phyloP scores from a whole-genome alignment of 768 basidiomycete species.

The Rhodotorula diobovata region DNA sequence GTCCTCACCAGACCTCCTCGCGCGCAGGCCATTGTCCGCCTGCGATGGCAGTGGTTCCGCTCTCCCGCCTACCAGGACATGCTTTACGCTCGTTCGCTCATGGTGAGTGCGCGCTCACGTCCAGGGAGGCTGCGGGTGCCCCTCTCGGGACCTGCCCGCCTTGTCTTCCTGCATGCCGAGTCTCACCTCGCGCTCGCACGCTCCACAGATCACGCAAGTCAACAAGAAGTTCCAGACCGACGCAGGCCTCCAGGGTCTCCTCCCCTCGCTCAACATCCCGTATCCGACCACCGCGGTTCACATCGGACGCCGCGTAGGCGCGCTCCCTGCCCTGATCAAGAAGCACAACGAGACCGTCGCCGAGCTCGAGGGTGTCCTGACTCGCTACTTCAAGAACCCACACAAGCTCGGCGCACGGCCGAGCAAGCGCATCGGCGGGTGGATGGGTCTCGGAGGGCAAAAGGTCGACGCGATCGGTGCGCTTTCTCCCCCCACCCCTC shows the following conservation, averaged over 20 bases:
- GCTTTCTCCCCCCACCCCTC: neutral
- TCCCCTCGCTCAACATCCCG: constrained; percentile 58
- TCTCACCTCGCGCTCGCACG: neutral
- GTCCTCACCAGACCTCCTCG: neutral
- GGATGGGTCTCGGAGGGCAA: constrained; percentile 72
- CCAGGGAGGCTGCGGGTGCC: neutral
- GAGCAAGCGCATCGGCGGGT: constrained; percentile 70
- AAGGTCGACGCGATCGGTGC: constrained; percentile 52
- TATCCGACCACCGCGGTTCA: constrained; percentile 90
- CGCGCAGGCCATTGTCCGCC: constrained; percentile 57
- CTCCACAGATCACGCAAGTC: constrained; percentile 58
- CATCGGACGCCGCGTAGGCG: constrained; percentile 78
- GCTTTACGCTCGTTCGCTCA: constrained; percentile 89
- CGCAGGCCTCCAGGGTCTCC: constrained; percentile 71
- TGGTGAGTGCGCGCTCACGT: constrained; percentile 47
- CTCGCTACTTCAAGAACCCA: constrained; percentile 74
- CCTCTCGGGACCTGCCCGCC: no score
- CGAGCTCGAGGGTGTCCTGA: constrained; percentile 44
- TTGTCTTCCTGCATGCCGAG: no score
- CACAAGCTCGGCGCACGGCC: constrained; percentile 76
- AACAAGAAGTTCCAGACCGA: constrained; percentile 77
- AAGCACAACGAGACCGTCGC: constrained; percentile 57
- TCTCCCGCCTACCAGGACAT: constrained; percentile 64
- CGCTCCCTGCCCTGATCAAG: constrained; percentile 83
- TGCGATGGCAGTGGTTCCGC: constrained; percentile 77